Conservation (phyloP, 1,284 basidiomycete genomes). For the Ustilago trichophora region DNA sequence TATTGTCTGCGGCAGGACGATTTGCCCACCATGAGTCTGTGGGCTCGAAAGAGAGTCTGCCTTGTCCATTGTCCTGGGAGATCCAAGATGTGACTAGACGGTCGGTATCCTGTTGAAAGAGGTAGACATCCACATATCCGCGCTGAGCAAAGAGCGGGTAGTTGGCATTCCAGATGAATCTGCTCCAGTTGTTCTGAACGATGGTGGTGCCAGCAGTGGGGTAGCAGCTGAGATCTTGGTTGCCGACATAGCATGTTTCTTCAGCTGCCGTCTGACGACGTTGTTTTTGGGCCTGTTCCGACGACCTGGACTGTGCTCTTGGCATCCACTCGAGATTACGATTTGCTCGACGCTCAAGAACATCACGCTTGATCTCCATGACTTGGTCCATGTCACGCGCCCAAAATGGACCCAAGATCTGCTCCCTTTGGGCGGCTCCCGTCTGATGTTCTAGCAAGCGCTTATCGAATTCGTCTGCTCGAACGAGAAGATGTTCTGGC, state of each 20-base stretch:
- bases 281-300: conserved; percentile 2
- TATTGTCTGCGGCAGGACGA: conserved; percentile 45
- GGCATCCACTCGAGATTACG: neutral
- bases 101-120: conserved; percentile 57
- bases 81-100: conserved; percentile 48
- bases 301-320: neutral
- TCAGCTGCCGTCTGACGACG: conserved; percentile 49
- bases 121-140: conserved; percentile 59
- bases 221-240: conserved; percentile 57
- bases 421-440: conserved; percentile 8
- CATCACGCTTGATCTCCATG: conserved; percentile 26
- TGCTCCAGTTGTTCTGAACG: conserved; percentile 48
- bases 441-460: conserved; percentile 9
- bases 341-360: conserved; percentile 4
- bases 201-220: conserved; percentile 47
- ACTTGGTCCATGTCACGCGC: conserved; percentile 39
- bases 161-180: conserved; percentile 61
- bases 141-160: conserved; percentile 53
- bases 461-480: conserved; percentile 16
- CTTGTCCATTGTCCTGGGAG: conserved; percentile 48
- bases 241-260: conserved; percentile 54
- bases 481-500: conserved; percentile 28
- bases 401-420: conserved; percentile 48
- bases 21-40: conserved; percentile 55
- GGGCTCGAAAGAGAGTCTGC: conserved; percentile 52